Conservation (phyloP, 805 yeast species). For the Cyberlindnera galapagoensis region DNA sequence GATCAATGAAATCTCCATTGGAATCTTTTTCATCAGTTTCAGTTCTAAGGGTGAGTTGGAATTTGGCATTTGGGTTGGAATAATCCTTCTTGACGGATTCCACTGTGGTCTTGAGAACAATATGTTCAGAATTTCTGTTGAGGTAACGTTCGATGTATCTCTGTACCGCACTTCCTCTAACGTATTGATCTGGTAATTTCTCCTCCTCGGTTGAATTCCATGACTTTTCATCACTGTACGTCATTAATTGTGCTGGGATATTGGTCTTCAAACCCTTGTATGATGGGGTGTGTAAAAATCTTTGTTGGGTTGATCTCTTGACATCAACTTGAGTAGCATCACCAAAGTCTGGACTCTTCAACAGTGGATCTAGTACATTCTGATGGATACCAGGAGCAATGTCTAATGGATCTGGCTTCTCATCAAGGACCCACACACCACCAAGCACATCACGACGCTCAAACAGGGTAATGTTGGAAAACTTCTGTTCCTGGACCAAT, state of each 20-base stretch:
- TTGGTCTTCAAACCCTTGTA: conserved; percentile 31
- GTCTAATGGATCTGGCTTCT: conserved; percentile 15
- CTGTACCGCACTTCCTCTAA: conserved; percentile 43
- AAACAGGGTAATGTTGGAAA: conserved; percentile 29
- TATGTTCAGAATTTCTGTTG: conserved; percentile 19
- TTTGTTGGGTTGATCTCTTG: conserved; percentile 13
- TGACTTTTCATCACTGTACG: conserved; percentile 33
- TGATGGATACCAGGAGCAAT: conserved; percentile 22
- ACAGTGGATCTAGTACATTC: conserved; percentile 24
- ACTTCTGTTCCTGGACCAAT: conserved; percentile 27
- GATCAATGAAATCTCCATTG: conserved; percentile 23
- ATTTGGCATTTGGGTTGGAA: conserved; percentile 14
- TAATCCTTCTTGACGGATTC: conserved; percentile 29
- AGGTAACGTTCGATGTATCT: conserved; percentile 47
- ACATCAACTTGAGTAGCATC: background rate
- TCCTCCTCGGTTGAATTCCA: conserved; percentile 27
- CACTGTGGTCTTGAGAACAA: conserved; percentile 30
- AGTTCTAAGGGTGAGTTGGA: conserved; percentile 27
- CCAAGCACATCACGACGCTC: conserved; percentile 35
- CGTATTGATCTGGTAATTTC: conserved; percentile 38
- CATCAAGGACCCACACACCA: conserved; percentile 32
- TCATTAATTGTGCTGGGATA: conserved; percentile 39
- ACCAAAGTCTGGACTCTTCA: conserved; percentile 6
- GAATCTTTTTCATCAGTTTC: conserved; percentile 17
- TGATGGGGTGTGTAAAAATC: conserved; percentile 27